Base-by-base conservation (phyloP, 1,284 basidiomycete species). In the Fomitopsis pinicola region DNA sequence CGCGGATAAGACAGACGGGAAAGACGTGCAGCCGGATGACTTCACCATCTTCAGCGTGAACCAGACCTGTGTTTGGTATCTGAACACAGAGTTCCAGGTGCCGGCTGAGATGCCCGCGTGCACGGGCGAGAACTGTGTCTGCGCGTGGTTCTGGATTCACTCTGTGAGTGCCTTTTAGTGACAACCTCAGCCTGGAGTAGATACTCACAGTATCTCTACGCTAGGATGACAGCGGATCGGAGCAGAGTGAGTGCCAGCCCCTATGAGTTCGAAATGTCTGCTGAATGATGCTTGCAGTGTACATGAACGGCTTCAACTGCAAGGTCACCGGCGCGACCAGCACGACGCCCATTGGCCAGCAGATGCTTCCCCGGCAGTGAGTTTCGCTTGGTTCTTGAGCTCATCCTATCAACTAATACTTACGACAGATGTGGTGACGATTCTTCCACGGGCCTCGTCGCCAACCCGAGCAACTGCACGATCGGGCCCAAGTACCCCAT, bases 251-350 rank as follows among this genome's bases (percentile, higher is more conserved):
- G 78, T 64, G 5, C 28, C 14, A 12, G 8, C 8, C 2, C 1
- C 38, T 15, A 2, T 22, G 7, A 2, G 14, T 8, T 17, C 8
- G 40, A 56, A 22, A 48, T 0, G 10, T 14, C 48, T 5, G 48
- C 12, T 54, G 36, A 50, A 6, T 42, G 28, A 14, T 28, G 4
- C 40, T 15, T 19, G 5, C 55, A 85, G 84, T 82, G 65, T 92
- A 89, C 76, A 89, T 91, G 85, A 88, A 82, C 57, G 84, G 85
- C 30, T 92, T 91, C 80, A 82, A 84, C 66, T 92, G 91, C 77
- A 80, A 82, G 54, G 76, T 92, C 50, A 83, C 84, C 1, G 80
- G 80, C 52, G 76, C 85, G 0, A 81, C 76, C 6, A 84, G 85
- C n/a, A 77, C 67, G 7, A 77, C 81, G 2, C 72, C 80, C 0